A percentile compares a stretch with the other conserved stretches of the same genome.
phyloP scores from a whole-genome alignment of 2,329 filamentous ascomycete genomes.

The Coccinonectria pachysandricola region DNA sequence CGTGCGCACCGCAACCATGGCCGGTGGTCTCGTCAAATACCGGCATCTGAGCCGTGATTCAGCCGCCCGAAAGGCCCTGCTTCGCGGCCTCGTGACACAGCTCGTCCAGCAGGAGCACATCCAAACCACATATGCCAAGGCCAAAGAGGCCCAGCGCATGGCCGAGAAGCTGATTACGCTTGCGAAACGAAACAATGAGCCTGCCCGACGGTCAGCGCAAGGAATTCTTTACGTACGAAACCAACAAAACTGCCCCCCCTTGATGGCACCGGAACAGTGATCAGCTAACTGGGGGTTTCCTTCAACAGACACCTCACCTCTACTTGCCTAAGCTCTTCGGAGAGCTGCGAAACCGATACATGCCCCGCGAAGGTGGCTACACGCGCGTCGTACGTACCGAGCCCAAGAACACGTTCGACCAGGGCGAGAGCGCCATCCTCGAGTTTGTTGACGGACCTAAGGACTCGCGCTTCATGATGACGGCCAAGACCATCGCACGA shows the following conservation, averaged over 20 bases:
- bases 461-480: slow-evolving; percentile 92
- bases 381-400: slow-evolving; percentile 90
- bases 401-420: slow-evolving; percentile 71
- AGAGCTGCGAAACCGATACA: slow-evolving; percentile 69
- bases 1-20: slow-evolving; percentile 46
- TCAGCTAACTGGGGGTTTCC: slow-evolving; percentile 4
- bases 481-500: slow-evolving; percentile 70
- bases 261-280: not conserved
- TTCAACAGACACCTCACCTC: slow-evolving; percentile 50
- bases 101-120: slow-evolving; percentile 91
- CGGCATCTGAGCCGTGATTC: slow-evolving; percentile 79
- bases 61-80: slow-evolving; percentile 78
- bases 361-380: slow-evolving; percentile 75
- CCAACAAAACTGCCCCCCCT: not conserved
- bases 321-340: slow-evolving; percentile 83
- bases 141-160: slow-evolving; percentile 88
- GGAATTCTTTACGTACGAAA: slow-evolving; percentile 81
- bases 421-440: slow-evolving; percentile 81
- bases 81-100: slow-evolving; percentile 92
- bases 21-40: slow-evolving; percentile 77
- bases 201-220: slow-evolving; percentile 62
- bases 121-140: slow-evolving; percentile 90
- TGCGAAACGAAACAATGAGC: slow-evolving; percentile 86
- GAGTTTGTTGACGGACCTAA: slow-evolving; percentile 90
- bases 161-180: slow-evolving; percentile 92